Percentiles rank a stretch among this genome's conserved stretches.
Conservation (phyloP, 495 filamentous ascomycete species). For the Jackrogersella minutella region DNA sequence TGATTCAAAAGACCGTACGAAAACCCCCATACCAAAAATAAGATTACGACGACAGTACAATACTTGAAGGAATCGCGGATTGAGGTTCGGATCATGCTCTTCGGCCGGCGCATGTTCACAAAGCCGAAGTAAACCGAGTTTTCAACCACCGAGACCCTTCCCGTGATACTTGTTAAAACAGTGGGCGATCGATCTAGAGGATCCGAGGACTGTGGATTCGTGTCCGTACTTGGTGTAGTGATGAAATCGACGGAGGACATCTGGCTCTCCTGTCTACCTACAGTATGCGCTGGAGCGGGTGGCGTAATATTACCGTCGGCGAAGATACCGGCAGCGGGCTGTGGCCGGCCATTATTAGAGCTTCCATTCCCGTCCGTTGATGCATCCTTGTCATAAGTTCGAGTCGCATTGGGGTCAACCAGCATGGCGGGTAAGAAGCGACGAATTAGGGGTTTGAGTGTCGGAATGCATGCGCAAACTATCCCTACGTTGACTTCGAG, state of each 20-base stretch:
- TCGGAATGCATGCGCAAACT: conserved; percentile 87
- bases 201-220: conserved; percentile 8
- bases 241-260: conserved; percentile 67
- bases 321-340: conserved; percentile 5
- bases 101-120: conserved; percentile 78
- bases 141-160: conserved; percentile 27
- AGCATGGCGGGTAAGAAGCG: conserved; percentile 78
- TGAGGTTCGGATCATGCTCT: conserved; percentile 73
- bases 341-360: conserved; percentile 30
- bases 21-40: conserved; percentile 91
- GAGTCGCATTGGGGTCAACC: conserved; percentile 52
- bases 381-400: conserved; percentile 42
- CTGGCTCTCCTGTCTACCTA: conserved; percentile 41
- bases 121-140: conserved; percentile 75
- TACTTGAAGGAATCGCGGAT: conserved; percentile 58
- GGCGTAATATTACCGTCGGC: conserved; percentile 18
- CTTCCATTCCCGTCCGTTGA: conserved; percentile 31
- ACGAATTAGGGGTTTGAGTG: conserved; percentile 83
- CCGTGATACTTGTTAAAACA: conserved; percentile 27
- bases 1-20: conserved; percentile 83
- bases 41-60: conserved; percentile 70
- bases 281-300: conserved; percentile 35
- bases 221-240: conserved; percentile 59
- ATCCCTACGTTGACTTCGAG: conserved; percentile 91
- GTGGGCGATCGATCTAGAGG: conserved; percentile 32